Evolutionary conservation across 2,329 filamentous ascomycete species (phyloP).

Genomic region (Penicillium rolfsii): DNA sequence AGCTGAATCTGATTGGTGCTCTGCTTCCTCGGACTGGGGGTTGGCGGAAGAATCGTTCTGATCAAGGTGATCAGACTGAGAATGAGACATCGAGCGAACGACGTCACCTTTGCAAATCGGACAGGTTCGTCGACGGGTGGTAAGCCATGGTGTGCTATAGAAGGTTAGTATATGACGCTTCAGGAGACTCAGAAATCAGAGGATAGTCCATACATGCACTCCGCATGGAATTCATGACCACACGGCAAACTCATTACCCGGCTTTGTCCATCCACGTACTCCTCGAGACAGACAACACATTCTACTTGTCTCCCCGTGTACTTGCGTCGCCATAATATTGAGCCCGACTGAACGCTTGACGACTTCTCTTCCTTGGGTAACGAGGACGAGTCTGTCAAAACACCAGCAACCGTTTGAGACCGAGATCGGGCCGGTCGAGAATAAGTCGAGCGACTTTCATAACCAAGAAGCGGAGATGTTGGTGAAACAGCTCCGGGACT

Average conservation of each 20-base stretch:
- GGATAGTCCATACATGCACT: constrained; percentile 83
- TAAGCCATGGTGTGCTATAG: constrained; percentile 88
- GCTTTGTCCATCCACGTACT: constrained; percentile 93
- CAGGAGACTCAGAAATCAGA: background rate
- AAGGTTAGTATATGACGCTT: constrained; percentile 24
- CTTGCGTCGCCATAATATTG: constrained; percentile 54
- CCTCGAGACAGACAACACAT: constrained; percentile 94
- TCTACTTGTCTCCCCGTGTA: constrained; percentile 73
- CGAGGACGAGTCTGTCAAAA: constrained; percentile 28
- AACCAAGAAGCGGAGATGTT: constrained; percentile 73
- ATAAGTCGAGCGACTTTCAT: constrained; percentile 35
- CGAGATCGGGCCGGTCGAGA: constrained; percentile 39
- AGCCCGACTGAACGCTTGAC: constrained; percentile 30
- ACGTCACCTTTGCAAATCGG: constrained; percentile 99
- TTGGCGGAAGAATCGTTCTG: constrained; percentile 49
- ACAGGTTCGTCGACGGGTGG: constrained; percentile 92
- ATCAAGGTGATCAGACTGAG: constrained; percentile 27
- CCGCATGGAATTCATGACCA: constrained; percentile 95
- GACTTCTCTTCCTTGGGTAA: constrained; percentile 52
- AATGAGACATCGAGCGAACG: constrained; percentile 64
- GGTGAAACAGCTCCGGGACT: constrained; percentile 69
- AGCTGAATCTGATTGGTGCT: constrained; percentile 52
- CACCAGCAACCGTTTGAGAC: constrained; percentile 43
- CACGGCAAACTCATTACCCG: constrained; percentile 96
- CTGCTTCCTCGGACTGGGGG: constrained; percentile 50